Percentiles rank a stretch among this genome's conserved stretches.
phyloP scores from a whole-genome alignment of 495 filamentous ascomycete species.

The Cercophora newfieldiana region DNA sequence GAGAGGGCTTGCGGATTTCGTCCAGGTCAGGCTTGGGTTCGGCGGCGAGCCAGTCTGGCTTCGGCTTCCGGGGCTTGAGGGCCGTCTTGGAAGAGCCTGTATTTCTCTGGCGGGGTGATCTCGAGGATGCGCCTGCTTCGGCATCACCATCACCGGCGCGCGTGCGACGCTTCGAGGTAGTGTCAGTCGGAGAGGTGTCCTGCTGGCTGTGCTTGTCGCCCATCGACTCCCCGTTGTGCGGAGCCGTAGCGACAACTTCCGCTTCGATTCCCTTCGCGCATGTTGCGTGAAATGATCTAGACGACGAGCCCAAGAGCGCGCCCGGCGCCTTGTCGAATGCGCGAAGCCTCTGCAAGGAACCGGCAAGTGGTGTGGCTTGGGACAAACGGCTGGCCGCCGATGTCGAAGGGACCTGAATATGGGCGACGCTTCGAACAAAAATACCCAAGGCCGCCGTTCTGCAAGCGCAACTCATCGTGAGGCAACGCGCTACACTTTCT shows the following conservation, averaged over 20 bases:
- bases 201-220: neutral
- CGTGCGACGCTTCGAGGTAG: neutral
- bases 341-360: neutral
- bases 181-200: too few relatives aligned
- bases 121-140: neutral
- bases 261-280: neutral
- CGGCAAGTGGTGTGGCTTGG: neutral
- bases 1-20: neutral
- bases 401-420: constrained; percentile 37
- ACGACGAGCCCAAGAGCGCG: neutral
- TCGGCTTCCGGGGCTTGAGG: neutral
- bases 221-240: neutral
- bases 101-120: neutral
- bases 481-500: neutral
- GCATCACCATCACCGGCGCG: neutral
- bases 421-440: constrained; percentile 51
- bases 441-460: constrained; percentile 45
- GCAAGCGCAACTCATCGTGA: constrained; percentile 51
- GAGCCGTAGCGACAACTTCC: neutral
- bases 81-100: neutral
- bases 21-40: too few relatives aligned
- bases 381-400: constrained; percentile 14
- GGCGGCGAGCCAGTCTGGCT: neutral
- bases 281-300: constrained; percentile 25
- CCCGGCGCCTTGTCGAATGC: neutral